These are phyloP conservation scores for Sesbania bispinosa DNA, from an alignment of 306 rosid genomes.

Conservation along the genomic window DNA sequence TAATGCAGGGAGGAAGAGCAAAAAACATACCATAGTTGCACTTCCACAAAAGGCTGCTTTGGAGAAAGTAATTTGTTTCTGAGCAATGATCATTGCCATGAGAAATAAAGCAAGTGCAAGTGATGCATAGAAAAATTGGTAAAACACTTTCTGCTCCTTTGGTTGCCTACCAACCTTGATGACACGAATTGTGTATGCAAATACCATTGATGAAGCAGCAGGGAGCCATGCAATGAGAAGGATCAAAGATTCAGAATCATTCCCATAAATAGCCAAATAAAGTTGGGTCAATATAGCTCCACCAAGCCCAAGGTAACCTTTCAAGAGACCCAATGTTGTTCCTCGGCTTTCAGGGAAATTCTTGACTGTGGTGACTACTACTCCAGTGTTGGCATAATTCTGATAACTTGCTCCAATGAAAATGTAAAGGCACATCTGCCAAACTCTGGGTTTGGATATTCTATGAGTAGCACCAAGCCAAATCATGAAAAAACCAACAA, in stretches of 20 bases:
- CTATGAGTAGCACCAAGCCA: conserved; percentile 41
- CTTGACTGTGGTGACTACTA: conserved; percentile 43
- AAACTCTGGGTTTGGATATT: conserved; percentile 2
- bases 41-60: neutral
- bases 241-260: conserved; percentile 40
- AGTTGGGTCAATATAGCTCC: conserved; percentile 52
- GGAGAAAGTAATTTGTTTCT: neutral
- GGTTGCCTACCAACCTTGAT: conserved; percentile 23
- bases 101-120: conserved; percentile 39
- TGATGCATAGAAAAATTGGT: conserved; percentile 40
- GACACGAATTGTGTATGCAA: conserved; percentile 36
- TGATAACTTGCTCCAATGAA: too few species aligned
- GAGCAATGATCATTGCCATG: conserved; percentile 24
- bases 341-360: conserved; percentile 54
- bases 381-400: too few species aligned
- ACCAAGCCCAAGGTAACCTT: conserved; percentile 52
- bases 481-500: conserved; percentile 51
- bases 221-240: conserved; percentile 58
- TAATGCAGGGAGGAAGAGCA: too few species aligned
- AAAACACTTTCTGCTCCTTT: conserved; percentile 39
- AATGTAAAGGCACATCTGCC: too few species aligned
- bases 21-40: too few species aligned
- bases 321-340: conserved; percentile 44
- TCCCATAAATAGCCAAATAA: conserved; percentile 45
- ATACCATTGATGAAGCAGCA: conserved; percentile 37